These are phyloP conservation scores for Calophaca sinica DNA, from an alignment of 306 rosid species.

Conservation along the genomic window DNA sequence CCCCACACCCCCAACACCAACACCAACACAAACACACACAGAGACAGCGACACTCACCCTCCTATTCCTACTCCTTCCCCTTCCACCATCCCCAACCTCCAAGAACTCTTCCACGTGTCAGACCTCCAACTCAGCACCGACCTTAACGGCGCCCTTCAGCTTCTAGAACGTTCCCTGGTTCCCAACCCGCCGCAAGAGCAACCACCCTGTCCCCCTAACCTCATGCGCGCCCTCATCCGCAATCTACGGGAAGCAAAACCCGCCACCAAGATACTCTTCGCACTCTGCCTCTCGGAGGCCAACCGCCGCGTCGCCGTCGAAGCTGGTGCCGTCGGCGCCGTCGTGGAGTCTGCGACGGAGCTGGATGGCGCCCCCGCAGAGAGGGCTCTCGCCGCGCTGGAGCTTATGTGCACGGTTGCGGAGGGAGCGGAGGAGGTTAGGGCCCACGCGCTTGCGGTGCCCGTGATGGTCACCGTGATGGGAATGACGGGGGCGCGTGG, in stretches of 20 bases:
- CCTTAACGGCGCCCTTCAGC: conserved; percentile 67
- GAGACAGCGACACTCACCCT: conserved; percentile 6
- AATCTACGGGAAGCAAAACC: conserved; percentile 57
- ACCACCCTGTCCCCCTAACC: conserved; percentile 72
- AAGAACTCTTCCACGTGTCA: conserved; percentile 77
- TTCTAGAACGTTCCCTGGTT: conserved; percentile 79
- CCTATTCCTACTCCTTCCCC: not conserved
- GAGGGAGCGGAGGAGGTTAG: conserved; percentile 86
- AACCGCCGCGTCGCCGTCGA: conserved; percentile 91
- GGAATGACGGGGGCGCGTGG: conserved; percentile 81
- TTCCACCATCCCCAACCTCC: conserved; percentile 50
- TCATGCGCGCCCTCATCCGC: conserved; percentile 66
- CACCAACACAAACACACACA: not conserved
- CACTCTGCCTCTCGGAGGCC: conserved; percentile 77
- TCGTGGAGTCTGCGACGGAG: conserved; percentile 71
- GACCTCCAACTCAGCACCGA: conserved; percentile 74
- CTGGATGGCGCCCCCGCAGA: conserved; percentile 76
- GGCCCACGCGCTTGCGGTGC: conserved; percentile 86
- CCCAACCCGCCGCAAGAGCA: conserved; percentile 81
- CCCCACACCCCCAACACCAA: conserved; percentile 15
- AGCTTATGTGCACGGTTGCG: conserved; percentile 81
- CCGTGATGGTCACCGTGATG: conserved; percentile 91
- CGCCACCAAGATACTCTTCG: conserved; percentile 70
- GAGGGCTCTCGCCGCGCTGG: conserved; percentile 82
- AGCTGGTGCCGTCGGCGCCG: conserved; percentile 73